phyloP scores from a whole-genome alignment of 345 rosid species.

The Populus ilicifolia region DNA sequence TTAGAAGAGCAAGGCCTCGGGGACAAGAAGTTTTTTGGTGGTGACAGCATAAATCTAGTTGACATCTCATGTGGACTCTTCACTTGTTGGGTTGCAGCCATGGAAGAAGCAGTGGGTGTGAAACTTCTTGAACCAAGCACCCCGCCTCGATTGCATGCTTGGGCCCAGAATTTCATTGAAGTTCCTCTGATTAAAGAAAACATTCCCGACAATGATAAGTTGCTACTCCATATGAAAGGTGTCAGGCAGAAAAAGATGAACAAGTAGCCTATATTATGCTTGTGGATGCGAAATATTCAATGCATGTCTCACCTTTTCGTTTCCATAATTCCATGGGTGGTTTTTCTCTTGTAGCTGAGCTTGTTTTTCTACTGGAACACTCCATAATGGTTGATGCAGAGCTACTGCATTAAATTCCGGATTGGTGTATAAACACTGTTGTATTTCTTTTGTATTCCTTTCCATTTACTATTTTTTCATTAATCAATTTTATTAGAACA shows the following conservation, averaged over 20 bases:
- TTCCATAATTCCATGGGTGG: not conserved
- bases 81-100: not conserved
- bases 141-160: slow-evolving; percentile 7
- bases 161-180: slow-evolving; percentile 10
- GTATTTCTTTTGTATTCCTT: no score
- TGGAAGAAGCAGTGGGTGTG: not conserved
- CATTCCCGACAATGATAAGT: not conserved
- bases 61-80: not conserved
- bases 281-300: not conserved
- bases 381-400: not conserved
- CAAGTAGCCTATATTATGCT: not conserved
- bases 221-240: not conserved
- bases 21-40: slow-evolving; percentile 14
- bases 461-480: no score
- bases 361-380: not conserved
- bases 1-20: slow-evolving; percentile 13
- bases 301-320: not conserved
- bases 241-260: not conserved
- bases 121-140: slow-evolving; percentile 1
- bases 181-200: slow-evolving; percentile 12
- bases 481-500: no score
- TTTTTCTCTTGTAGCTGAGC: not conserved
- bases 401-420: not conserved
- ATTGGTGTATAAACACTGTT: no score
- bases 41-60: slow-evolving; percentile 1